Conservation (phyloP, 352 stramenopile species). For the Salisapilia sapeloensis region DNA sequence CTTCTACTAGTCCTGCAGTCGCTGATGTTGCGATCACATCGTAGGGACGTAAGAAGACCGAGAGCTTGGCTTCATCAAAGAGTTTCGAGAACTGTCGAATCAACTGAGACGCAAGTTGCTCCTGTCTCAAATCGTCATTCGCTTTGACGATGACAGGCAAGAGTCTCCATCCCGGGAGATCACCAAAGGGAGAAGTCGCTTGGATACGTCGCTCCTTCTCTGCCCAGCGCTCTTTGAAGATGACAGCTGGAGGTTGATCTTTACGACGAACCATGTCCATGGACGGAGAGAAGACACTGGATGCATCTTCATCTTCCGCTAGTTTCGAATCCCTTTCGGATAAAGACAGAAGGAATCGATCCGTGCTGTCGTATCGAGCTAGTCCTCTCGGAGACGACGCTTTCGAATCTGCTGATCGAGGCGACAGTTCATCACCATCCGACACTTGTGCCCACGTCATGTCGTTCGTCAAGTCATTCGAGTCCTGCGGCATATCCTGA, state of each 20-base stretch:
- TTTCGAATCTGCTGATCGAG: background rate
- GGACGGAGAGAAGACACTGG: constrained; percentile 5
- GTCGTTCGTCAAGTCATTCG: background rate
- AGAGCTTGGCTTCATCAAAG: constrained; percentile 88
- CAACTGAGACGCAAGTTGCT: constrained; percentile 94
- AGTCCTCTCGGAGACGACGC: constrained; percentile 29
- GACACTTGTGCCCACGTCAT: constrained; percentile 1
- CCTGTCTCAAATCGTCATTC: constrained; percentile 95
- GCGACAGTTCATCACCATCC: background rate
- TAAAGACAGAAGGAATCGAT: constrained; percentile 46
- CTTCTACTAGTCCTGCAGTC: constrained; percentile 91
- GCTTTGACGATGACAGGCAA: constrained; percentile 95
- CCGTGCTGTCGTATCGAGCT: constrained; percentile 56
- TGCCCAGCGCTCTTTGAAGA: constrained; percentile 92
- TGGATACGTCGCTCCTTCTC: constrained; percentile 88
- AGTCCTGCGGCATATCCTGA: too few species aligned
- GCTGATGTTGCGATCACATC: constrained; percentile 90
- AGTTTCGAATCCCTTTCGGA: constrained; percentile 54
- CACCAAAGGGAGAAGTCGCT: constrained; percentile 69
- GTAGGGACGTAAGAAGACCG: constrained; percentile 92
- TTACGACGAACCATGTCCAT: constrained; percentile 2
- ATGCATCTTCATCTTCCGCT: constrained; percentile 23
- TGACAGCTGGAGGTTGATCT: constrained; percentile 34
- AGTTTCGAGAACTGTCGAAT: constrained; percentile 90
- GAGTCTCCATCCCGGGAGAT: constrained; percentile 78